These are phyloP conservation scores for Fistulinella prunicolor DNA, from an alignment of 768 basidiomycete genomes.

Conservation along the genomic window DNA sequence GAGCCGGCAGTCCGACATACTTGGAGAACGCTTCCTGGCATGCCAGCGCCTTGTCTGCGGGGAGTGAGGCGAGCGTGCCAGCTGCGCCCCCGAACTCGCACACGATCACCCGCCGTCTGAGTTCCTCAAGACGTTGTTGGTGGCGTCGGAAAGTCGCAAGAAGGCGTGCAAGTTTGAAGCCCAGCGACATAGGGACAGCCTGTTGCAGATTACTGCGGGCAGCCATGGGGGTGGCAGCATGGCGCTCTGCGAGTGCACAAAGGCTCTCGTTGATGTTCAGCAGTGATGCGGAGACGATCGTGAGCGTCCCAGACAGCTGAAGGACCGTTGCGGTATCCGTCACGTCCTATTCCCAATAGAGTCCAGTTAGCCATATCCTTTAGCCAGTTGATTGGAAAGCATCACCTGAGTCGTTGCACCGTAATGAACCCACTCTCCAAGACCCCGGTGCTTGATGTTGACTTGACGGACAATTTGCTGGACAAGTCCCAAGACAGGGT, in stretches of 20 bases:
- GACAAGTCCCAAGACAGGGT: slow-evolving; percentile 44
- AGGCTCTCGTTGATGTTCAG: slow-evolving; percentile 30
- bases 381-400: background rate
- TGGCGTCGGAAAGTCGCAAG: slow-evolving; percentile 43
- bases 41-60: slow-evolving; percentile 31
- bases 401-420: slow-evolving; percentile 48
- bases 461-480: slow-evolving; percentile 41
- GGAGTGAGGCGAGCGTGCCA: slow-evolving; percentile 44
- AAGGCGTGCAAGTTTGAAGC: slow-evolving; percentile 46
- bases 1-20: slow-evolving; percentile 17
- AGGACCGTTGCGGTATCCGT: slow-evolving; percentile 47
- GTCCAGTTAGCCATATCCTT: background rate
- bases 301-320: slow-evolving; percentile 40
- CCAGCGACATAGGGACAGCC: slow-evolving; percentile 46
- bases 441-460: slow-evolving; percentile 31
- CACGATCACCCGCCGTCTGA: slow-evolving; percentile 37
- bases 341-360: slow-evolving; percentile 37
- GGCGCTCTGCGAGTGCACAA: slow-evolving; percentile 25
- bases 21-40: slow-evolving; percentile 26
- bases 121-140: slow-evolving; percentile 35
- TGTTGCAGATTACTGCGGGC: slow-evolving; percentile 48
- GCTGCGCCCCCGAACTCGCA: slow-evolving; percentile 46
- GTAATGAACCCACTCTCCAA: slow-evolving; percentile 49
- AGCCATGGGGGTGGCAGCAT: slow-evolving; percentile 43
- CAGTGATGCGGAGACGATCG: slow-evolving; percentile 31